Evolutionary conservation across 202 grass and related monocot species (phyloP), one percentile per base, ranked within the genome.

Genomic region (Brachypodium distachyon): DNA sequence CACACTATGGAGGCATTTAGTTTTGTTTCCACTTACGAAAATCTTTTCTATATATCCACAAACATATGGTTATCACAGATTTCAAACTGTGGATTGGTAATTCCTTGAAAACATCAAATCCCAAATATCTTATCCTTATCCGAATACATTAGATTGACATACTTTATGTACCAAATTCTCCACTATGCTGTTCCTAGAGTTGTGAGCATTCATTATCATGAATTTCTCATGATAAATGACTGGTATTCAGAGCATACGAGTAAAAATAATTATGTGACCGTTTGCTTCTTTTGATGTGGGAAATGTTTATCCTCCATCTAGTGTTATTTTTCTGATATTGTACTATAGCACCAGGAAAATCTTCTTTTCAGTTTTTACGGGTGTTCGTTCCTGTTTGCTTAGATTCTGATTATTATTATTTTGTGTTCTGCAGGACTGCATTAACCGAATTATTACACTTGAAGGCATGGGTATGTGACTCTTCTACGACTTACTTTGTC

Each of bases 391-490:
- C 6, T 60, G n/a, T 63, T 43, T 29, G 11, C 21, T 27, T 61
- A 73, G 11, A 36, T 80, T 76, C 49, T 86, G 54, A 73, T n/a
- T 38, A 67, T 14, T 60, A 19, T 0, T 73, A n/a, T 67, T 61
- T 31, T 17, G 59, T 85, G 17, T 77, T 71, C n/a, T 77, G 21
- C 82, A 93, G 91, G 91, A 98, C 39, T 92, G 91, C 17, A 98
- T 98, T 66, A 92, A 98, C 56, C 87, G 91, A 67, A 98, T 98
- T 37, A 79, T 73, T 36, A 78, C 84, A 43, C 87, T 98, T 61
- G 95, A 94, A 94, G 75, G 57, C 72, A 90, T 87, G 79, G 95
- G 95, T 98, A 92, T 27, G 77, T 80, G 27, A 73, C n/a, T 72
- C 34, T 19, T 77, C 2, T 51, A 2, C 51, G 18, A 9, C 41